Evolutionary conservation across 495 filamentous ascomycete species (phyloP), one percentile per base, ranked within the genome.

Genomic region (Elasticomyces elasticus): DNA sequence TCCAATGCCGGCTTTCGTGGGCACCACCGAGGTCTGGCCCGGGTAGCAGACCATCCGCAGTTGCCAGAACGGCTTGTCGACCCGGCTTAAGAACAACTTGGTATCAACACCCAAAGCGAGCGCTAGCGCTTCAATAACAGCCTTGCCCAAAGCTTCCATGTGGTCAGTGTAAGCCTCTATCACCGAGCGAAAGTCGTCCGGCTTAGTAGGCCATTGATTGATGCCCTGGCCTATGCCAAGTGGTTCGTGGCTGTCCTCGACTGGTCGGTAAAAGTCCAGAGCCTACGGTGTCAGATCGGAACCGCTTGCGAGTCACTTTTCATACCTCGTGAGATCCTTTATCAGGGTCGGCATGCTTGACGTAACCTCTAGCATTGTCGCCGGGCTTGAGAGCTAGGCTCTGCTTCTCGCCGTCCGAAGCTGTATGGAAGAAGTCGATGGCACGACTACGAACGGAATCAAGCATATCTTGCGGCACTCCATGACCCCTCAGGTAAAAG

Each of bases 401-500:
- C 35, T 40, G 35, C 35, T 69, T 69, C 40, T 65, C 59, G 6
- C 17, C 45, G 1, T 61, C 45, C 0, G 63, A 51, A 5, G 45
- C 42, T 13, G 45, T 23, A 22, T 58, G 40, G 61, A 70, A 70
- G 62, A 70, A 70, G 15, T 49, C 27, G 22, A 62, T 59, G 3
- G 67, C 64, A 20, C 64, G 52, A 31, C 31, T 26, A 47, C 68
- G 58, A 23, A 70, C 53, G 13, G 41, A 20, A 40, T 62, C 54
- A 5, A 58, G 59, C 15, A 54, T 59, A 9, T 55, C 12, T 0
- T 41, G 28, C 22, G 64, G 55, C 24, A 68, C 66, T 19, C 62
- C 60, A 50, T 70, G 67, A 13, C 65, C 62, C 10, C 43, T 68
- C 13, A 70, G 55, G 54, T 68, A 70, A 61, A 69, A 67, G 56